Evolutionary conservation across 2,329 filamentous ascomycete genomes (phyloP).

Genomic region (Bipolaris victoriae): DNA sequence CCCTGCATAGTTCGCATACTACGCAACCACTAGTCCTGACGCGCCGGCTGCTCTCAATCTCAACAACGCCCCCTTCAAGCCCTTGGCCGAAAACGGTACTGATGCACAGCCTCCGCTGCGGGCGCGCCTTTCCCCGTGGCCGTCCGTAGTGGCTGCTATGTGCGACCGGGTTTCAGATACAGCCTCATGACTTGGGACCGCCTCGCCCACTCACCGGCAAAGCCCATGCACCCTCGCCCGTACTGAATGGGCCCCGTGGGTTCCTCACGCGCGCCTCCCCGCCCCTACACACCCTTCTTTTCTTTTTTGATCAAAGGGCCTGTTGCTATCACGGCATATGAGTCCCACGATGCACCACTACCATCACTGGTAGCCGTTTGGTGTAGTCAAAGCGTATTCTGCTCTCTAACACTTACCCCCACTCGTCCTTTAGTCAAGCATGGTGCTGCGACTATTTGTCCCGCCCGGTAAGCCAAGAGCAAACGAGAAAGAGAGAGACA

Average conservation of each 20-base stretch:
- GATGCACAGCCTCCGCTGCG: slow-evolving; percentile 7
- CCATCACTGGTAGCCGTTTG: neutral
- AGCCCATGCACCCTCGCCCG: slow-evolving; percentile 13
- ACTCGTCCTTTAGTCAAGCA: slow-evolving; percentile 4
- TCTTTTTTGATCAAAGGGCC: neutral
- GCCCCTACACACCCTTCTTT: slow-evolving; percentile 11
- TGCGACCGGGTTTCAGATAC: slow-evolving; percentile 8
- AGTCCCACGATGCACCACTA: slow-evolving; percentile 1
- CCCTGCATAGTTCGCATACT: slow-evolving; percentile 4
- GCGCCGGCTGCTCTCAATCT: neutral
- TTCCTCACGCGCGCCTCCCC: slow-evolving; percentile 14
- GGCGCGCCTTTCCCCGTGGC: slow-evolving; percentile 13
- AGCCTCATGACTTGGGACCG: slow-evolving; percentile 21
- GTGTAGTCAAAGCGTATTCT: neutral
- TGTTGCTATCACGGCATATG: slow-evolving; percentile 8
- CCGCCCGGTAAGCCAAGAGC: slow-evolving; percentile 32
- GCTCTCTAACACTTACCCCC: neutral
- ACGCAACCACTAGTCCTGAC: neutral
- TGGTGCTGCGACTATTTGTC: slow-evolving; percentile 38
- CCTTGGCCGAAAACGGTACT: neutral
- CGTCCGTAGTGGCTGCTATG: slow-evolving; percentile 13
- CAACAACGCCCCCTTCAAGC: slow-evolving; percentile 1
- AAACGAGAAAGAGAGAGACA: neutral
- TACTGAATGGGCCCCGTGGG: slow-evolving; percentile 18
- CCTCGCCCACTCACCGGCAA: slow-evolving; percentile 16